Evolutionary conservation across 305 asterid species (phyloP).

Genomic region (Solanum hybrid): DNA sequence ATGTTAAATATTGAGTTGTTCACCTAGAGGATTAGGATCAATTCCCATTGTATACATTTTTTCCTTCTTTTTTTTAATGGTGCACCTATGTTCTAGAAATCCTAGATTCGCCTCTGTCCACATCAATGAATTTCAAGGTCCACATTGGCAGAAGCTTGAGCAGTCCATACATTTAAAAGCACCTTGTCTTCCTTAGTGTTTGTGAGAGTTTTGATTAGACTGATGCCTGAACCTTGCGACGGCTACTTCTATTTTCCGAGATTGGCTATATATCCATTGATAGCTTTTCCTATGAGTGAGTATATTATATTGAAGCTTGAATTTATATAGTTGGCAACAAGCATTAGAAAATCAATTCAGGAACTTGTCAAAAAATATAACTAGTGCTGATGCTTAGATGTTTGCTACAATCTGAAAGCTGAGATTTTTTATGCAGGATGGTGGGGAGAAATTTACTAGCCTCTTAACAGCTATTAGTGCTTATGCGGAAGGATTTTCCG

Average conservation of each 20-base stretch:
- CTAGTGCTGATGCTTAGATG: background rate
- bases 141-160: background rate
- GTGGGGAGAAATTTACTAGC: constrained; percentile 82
- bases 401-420: constrained; percentile 1
- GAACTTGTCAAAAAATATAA: background rate
- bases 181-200: background rate
- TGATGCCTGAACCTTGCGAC: background rate
- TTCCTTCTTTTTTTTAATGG: background rate
- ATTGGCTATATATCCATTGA: background rate
- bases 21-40: background rate
- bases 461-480: constrained; percentile 85
- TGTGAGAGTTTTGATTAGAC: background rate
- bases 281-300: background rate
- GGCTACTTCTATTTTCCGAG: background rate
- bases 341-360: background rate
- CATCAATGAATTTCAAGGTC: background rate
- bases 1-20: background rate
- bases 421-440: constrained; percentile 41
- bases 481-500: constrained; percentile 91
- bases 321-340: background rate
- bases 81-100: background rate
- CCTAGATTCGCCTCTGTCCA: background rate
- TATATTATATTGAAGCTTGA: background rate
- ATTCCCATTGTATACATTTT: background rate
- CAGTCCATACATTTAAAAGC: background rate